phyloP scores from a whole-genome alignment of 306 rosid genomes.

The Adenanthera pavonina region DNA sequence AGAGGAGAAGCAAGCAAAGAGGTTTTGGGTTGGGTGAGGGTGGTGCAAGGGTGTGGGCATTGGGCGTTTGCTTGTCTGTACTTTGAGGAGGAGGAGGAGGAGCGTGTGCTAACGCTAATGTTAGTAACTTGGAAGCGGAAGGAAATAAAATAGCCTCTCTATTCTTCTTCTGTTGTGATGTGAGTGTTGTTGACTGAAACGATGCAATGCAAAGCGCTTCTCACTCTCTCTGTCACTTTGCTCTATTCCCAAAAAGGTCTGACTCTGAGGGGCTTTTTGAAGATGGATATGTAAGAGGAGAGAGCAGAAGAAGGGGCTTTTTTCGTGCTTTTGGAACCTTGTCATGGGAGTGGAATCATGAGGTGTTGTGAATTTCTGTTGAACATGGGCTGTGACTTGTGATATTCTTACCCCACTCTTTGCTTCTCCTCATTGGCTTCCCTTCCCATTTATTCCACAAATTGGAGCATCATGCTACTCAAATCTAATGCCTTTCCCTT shows the following conservation, averaged over 20 bases:
- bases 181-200: not conserved
- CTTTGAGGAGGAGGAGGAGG: constrained; percentile 43
- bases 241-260: constrained; percentile 46
- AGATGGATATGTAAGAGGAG: not conserved
- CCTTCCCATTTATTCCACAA: not conserved
- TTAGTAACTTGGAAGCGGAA: constrained; percentile 1
- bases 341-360: constrained; percentile 21
- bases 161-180: not conserved
- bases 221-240: not conserved
- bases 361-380: constrained; percentile 18
- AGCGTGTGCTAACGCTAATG: constrained; percentile 48
- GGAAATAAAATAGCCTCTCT: not conserved
- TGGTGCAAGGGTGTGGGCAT: not conserved
- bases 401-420: not conserved
- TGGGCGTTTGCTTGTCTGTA: constrained; percentile 36
- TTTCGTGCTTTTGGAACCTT: constrained; percentile 31
- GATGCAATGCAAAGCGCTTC: not conserved
- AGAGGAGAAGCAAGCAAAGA: not conserved
- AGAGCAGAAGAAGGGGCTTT: not conserved
- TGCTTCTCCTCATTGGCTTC: not conserved
- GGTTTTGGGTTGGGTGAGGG: not conserved
- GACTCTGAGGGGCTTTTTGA: not conserved
- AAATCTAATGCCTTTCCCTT: not conserved
- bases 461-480: not conserved
- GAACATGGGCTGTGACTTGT: not conserved